These are phyloP conservation scores for Conoideocrella luteorostrata DNA, from an alignment of 2,329 filamentous ascomycete species.

Conservation along the genomic window DNA sequence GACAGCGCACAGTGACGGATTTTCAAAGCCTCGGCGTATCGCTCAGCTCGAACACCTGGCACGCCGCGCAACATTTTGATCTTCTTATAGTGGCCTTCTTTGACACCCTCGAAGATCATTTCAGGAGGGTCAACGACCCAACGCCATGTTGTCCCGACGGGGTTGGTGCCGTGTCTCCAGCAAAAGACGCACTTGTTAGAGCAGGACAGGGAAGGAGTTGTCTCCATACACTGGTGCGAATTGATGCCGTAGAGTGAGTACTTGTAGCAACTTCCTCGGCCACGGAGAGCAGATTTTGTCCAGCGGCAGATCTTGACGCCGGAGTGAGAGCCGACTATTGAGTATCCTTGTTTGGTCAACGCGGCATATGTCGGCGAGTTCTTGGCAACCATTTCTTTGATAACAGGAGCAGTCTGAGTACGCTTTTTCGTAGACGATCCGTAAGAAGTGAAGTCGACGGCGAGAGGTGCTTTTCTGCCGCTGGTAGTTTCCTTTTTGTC, in stretches of 20 bases:
- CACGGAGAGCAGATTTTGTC: constrained; percentile 94
- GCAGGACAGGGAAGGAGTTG: constrained; percentile 89
- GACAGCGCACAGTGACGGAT: constrained; percentile 90
- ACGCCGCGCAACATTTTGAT: constrained; percentile 96
- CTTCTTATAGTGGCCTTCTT: constrained; percentile 89
- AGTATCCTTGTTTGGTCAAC: constrained; percentile 93
- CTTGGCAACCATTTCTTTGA: constrained; percentile 92
- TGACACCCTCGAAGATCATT: constrained; percentile 83
- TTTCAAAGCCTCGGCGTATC: constrained; percentile 86
- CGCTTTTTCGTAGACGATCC: constrained; percentile 43
- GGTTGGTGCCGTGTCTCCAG: constrained; percentile 97
- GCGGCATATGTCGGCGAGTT: constrained; percentile 82
- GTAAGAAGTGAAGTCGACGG: constrained; percentile 82
- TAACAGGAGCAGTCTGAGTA: constrained; percentile 32
- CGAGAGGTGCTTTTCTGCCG: constrained; percentile 45
- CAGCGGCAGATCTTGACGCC: constrained; percentile 97
- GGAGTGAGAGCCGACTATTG: constrained; percentile 89
- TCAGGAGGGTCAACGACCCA: constrained; percentile 93
- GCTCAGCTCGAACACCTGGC: constrained; percentile 83
- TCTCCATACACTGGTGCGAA: constrained; percentile 97
- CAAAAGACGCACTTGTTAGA: constrained; percentile 99
- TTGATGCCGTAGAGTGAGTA: constrained; percentile 95
- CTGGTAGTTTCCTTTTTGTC: constrained; percentile 24
- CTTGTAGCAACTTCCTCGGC: constrained; percentile 94
- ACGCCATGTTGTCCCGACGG: constrained; percentile 92